Base-by-base conservation (phyloP, 176 grass and related monocot species). In the Puccinellia tenuiflora region DNA sequence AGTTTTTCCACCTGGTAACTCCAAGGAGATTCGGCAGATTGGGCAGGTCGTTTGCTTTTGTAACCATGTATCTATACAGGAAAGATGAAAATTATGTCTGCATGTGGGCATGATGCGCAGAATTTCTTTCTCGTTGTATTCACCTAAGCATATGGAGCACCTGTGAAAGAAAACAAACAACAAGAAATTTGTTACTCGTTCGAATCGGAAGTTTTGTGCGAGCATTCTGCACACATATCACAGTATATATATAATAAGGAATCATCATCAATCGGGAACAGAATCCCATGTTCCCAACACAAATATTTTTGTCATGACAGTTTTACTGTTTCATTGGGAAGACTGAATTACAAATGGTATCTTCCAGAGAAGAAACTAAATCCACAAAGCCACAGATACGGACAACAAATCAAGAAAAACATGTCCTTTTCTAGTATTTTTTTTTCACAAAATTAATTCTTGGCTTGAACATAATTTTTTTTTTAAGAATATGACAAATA, bases 131-230 rank as follows among this genome's bases (percentile, higher is more conserved):
- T 98, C 96, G 69, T 76, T 79, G 81, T 98, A 98, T 81, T 98
- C 96, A 29, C 96, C 90, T 81, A 98, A 92, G 82, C 96, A 98
- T 83, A 98, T 98, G 33, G 96, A 93, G 74, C 96, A 98, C 87
- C 96, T 98, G 76, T 22, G 24, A 37, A 76, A 70, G 35, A 66
- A 85, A 46, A 42, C 14, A 45, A 26, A 42, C 7, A 83, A 83
- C 6, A 66, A 50, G 17, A 18, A 65, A 57, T n/a, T 13, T 40
- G 25, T 81, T 51, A 77, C 12, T 68, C 61, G 26, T 10, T 51
- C 29, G 28, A 74, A 12, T 68, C 78, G 24, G 31, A 85, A 75
- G 77, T 48, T 13, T 16, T 43, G 26, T 47, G 24, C 45, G 68
- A 72, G 61, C 18, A 62, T 52, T 69, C 52, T 43, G 17, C 29